Evolutionary conservation across 169 alveolate species (phyloP), one percentile per base, ranked within the genome.

Genomic region (Plasmodium yoelii): DNA sequence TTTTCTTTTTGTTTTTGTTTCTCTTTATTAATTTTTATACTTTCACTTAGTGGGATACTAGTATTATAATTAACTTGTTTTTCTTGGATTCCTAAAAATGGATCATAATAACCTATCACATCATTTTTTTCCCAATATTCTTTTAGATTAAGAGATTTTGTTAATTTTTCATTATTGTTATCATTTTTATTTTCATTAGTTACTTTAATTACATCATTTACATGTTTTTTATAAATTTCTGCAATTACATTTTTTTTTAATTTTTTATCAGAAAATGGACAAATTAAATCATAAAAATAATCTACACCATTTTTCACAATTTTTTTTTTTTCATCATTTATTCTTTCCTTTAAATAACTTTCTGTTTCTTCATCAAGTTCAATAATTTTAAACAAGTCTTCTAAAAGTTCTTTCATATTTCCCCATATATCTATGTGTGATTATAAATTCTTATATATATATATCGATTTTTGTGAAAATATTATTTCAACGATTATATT

Each of bases 1-100:
- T 91, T 90, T 65, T 93, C 95, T 67, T 82, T 80, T 65, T 93
- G 88, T 55, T 93, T 92, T 69, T 92, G 92, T 15, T 80, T 82
- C 49, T 93, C 95, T 87, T 89, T 87, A 55, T 91, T 94, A 49
- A 75, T 84, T 77, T 88, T 72, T 70, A 70, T 53, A 34, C 93
- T 90, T 55, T 93, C 94, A 55, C 93, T 87, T 49, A 93, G 60
- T 15, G 95, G 93, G 10, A 87, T 72, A 56, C 60, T 87, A 34
- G 91, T 87, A 77, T 93, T 93, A 59, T 90, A 93, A 74, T 93
- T 93, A 60, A 82, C 63, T 73, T 88, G 88, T 73, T 88, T 88
- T 73, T 88, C 93, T 49, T 82, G 77, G 94, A 93, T 84, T 15
- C 94, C 72, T 86, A 93, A 55, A 84, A 94, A 82, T 75, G 88